These are phyloP conservation scores for Annulohypoxylon maeteangense DNA, from an alignment of 495 filamentous ascomycete species.

Conservation along the genomic window DNA sequence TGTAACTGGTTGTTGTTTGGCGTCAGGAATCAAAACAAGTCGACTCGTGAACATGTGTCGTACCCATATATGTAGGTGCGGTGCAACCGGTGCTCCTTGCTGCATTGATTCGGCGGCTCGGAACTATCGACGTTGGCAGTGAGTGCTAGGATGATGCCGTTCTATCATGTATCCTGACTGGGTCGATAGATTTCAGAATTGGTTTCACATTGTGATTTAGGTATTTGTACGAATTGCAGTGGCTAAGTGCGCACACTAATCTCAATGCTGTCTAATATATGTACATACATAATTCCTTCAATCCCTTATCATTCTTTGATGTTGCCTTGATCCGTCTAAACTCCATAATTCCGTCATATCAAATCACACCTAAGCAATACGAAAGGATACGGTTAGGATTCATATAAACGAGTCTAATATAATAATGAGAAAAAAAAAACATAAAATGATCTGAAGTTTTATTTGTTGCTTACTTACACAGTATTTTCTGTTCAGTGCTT, in stretches of 20 bases:
- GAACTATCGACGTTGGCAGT: slow-evolving; percentile 30
- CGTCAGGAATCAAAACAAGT: slow-evolving; percentile 5
- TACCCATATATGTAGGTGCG: slow-evolving; percentile 39
- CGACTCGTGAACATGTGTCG: slow-evolving; percentile 27
- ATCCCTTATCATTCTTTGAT: slow-evolving; percentile 5
- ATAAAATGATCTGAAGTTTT: background rate
- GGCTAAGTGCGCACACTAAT: background rate
- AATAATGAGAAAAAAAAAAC: background rate
- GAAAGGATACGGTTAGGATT: background rate
- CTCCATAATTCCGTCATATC: slow-evolving; percentile 5
- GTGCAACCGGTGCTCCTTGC: slow-evolving; percentile 32
- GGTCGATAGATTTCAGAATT: slow-evolving; percentile 27
- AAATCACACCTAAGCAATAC: background rate
- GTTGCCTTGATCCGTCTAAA: background rate
- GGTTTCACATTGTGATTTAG: slow-evolving; percentile 36
- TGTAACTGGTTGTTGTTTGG: slow-evolving; percentile 25
- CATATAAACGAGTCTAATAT: background rate
- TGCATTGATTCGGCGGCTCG: slow-evolving; percentile 41
- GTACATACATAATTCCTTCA: slow-evolving; percentile 10
- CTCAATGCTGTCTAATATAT: slow-evolving; percentile 5
- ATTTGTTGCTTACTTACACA: background rate
- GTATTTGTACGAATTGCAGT: slow-evolving; percentile 11
- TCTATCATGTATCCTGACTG: slow-evolving; percentile 23
- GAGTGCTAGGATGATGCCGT: slow-evolving; percentile 32
- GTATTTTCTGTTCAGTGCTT: background rate